Conservation (phyloP, 768 basidiomycete species). For the Russula dissimulans region DNA sequence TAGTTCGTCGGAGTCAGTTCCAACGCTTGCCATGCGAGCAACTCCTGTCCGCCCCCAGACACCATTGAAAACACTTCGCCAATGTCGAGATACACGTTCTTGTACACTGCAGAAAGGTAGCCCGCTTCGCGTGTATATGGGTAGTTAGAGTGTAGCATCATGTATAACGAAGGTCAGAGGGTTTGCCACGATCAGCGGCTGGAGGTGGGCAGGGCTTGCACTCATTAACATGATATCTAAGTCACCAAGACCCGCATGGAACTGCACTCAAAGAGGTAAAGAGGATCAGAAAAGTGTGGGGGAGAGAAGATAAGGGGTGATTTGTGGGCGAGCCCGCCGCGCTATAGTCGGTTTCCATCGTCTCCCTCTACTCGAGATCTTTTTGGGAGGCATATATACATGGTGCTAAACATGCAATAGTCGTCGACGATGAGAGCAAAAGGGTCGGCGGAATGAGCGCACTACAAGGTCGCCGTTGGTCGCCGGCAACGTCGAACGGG, state of each 20-base stretch:
- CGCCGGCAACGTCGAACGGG: too few relatives aligned
- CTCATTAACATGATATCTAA: slow-evolving; percentile 51
- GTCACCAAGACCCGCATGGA: slow-evolving; percentile 78
- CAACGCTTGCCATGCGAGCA: slow-evolving; percentile 50
- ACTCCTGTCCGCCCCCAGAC: slow-evolving; percentile 52
- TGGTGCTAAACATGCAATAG: too few relatives aligned
- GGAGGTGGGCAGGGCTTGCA: slow-evolving; percentile 58
- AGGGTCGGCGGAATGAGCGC: too few relatives aligned
- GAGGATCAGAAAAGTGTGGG: not conserved
- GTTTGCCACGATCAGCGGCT: slow-evolving; percentile 55
- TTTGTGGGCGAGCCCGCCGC: too few relatives aligned
- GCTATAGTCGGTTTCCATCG: too few relatives aligned
- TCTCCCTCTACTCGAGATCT: too few relatives aligned
- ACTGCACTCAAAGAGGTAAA: slow-evolving; percentile 49
- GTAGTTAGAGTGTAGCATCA: slow-evolving; percentile 70
- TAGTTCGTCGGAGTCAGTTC: slow-evolving; percentile 69
- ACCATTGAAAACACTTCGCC: slow-evolving; percentile 66
- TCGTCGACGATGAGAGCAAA: too few relatives aligned
- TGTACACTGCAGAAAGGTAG: slow-evolving; percentile 61
- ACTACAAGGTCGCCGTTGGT: too few relatives aligned
- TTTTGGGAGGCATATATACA: too few relatives aligned
- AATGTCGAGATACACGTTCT: slow-evolving; percentile 66
- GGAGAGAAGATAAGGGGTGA: too few relatives aligned
- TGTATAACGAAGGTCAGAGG: slow-evolving; percentile 43
- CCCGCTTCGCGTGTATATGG: slow-evolving; percentile 73